Base-by-base conservation (phyloP, 2,329 filamentous ascomycete genomes). In the Stromatinia cepivora region DNA sequence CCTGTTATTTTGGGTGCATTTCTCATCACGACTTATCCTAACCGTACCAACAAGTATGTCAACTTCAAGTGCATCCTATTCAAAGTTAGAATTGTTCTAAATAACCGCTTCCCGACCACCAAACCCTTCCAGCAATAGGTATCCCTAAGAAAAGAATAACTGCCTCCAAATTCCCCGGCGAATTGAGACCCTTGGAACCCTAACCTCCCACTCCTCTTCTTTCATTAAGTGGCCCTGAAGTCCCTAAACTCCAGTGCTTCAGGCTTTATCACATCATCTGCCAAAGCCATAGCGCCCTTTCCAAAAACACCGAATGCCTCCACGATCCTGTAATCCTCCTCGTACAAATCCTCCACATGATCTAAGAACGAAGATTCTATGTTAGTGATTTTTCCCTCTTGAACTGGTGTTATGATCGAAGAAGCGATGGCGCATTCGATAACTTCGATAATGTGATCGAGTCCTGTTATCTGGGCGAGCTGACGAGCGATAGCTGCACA, bases 321-420 rank as follows among this genome's bases (percentile, higher is more conserved):
- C 76, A 88, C 91, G 0, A 92, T 83, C 79, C 92, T 92, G 71
- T 94, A 80, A 75, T 94, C 92, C 0, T 85, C 83, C 0, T 85
- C 85, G 78, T 94, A 94, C 0, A 88, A 85, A 0, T 89, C 88
- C 79, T 94, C 93, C 79, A 89, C 88, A 79, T 94, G 92, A 75
- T 94, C 92, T 45, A 94, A 81, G 78, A 94, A 94, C 79, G 93
- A 82, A 52, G 94, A 80, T 74, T 93, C 90, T 70, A 93, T 86
- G 58, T 82, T 79, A 1, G n/a, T 53, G 34, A 93, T 77, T 6
- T 77, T 75, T 0, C 87, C 87, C 2, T 82, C 79, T 0, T 80
- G 75, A 71, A 87, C 82, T 13, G 94, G 82, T 7, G 86, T 84
- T 54, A 83, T 82, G 56, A 94, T 81, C 0, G 87, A 88, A 17